phyloP scores from a whole-genome alignment of 2,329 filamentous ascomycete genomes.

The Alternaria gansuensis region DNA sequence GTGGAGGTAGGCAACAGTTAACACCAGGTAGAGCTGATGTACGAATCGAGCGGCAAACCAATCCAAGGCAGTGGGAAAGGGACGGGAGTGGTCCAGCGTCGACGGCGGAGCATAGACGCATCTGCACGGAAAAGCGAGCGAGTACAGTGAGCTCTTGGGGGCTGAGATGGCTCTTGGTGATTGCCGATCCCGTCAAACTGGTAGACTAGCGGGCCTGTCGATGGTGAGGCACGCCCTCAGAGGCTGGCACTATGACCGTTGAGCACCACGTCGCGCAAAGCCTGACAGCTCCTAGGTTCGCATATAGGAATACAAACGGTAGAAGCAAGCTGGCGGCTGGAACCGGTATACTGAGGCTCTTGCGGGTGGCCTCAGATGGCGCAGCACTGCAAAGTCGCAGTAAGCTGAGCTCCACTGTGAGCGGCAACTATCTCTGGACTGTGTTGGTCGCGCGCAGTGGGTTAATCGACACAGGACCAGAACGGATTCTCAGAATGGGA shows the following conservation, averaged over 20 bases:
- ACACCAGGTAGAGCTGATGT: constrained; percentile 31
- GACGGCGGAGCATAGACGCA: constrained; percentile 33
- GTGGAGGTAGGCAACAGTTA: constrained; percentile 39
- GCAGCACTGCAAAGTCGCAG: constrained; percentile 37
- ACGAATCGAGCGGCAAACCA: constrained; percentile 31
- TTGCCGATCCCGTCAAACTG: constrained; percentile 47
- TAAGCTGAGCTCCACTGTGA: constrained; percentile 46
- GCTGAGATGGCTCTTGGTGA: constrained; percentile 45
- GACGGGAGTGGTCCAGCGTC: constrained; percentile 38
- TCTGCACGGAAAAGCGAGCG: constrained; percentile 42
- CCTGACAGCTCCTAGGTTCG: constrained; percentile 37
- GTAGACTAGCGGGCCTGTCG: constrained; percentile 46
- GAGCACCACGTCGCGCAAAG: constrained; percentile 47
- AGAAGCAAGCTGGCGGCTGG: constrained; percentile 33
- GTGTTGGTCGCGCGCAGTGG: constrained; percentile 32
- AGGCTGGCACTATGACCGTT: constrained; percentile 44
- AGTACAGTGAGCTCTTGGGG: constrained; percentile 37
- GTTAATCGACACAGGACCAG: constrained; percentile 34
- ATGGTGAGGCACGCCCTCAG: constrained; percentile 42
- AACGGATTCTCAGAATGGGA: constrained; percentile 36
- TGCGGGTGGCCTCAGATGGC: constrained; percentile 41
- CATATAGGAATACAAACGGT: constrained; percentile 32
- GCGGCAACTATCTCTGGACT: constrained; percentile 27
- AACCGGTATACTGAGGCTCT: constrained; percentile 43
- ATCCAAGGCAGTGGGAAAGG: constrained; percentile 38